Conservation (phyloP, 768 basidiomycete species). For the Phaffia australis region DNA sequence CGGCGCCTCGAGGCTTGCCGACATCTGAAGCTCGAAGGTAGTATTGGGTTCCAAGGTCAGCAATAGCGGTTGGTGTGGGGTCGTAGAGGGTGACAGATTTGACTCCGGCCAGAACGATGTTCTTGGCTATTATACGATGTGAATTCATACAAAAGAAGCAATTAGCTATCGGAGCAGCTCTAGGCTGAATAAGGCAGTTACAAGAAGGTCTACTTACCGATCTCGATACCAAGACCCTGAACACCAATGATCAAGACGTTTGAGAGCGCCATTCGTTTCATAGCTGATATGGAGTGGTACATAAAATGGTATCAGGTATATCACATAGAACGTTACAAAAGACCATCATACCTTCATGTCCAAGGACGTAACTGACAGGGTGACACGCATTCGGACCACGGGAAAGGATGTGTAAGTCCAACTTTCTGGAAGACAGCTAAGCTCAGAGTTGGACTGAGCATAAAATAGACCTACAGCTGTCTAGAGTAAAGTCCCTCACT, state of each 20-base stretch:
- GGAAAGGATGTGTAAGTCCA: background rate
- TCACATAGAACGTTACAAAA: background rate
- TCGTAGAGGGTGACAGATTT: slow-evolving; percentile 95
- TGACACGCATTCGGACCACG: slow-evolving; percentile 17
- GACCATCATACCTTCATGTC: slow-evolving; percentile 68
- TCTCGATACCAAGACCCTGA: slow-evolving; percentile 88
- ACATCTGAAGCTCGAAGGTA: slow-evolving; percentile 80
- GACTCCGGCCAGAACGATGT: slow-evolving; percentile 86
- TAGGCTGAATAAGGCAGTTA: background rate
- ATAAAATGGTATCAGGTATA: background rate
- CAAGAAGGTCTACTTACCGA: slow-evolving; percentile 48
- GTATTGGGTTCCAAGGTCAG: slow-evolving; percentile 91
- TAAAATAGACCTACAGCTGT: slow-evolving; percentile 58
- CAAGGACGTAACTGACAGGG: slow-evolving; percentile 68
- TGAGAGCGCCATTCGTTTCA: slow-evolving; percentile 97
- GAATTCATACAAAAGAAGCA: background rate
- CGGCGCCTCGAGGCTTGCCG: slow-evolving; percentile 76
- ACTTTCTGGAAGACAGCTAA: background rate
- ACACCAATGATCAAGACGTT: slow-evolving; percentile 88
- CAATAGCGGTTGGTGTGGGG: slow-evolving; percentile 73
- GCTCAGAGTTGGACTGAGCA: slow-evolving; percentile 12
- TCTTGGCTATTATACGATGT: slow-evolving; percentile 59
- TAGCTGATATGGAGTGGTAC: slow-evolving; percentile 47
- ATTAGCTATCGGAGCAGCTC: background rate
- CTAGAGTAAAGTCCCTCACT: slow-evolving; percentile 80